Percentiles rank a stretch among this genome's conserved stretches.
phyloP scores from a whole-genome alignment of 2,329 filamentous ascomycete genomes.

The Colletotrichum phormii region DNA sequence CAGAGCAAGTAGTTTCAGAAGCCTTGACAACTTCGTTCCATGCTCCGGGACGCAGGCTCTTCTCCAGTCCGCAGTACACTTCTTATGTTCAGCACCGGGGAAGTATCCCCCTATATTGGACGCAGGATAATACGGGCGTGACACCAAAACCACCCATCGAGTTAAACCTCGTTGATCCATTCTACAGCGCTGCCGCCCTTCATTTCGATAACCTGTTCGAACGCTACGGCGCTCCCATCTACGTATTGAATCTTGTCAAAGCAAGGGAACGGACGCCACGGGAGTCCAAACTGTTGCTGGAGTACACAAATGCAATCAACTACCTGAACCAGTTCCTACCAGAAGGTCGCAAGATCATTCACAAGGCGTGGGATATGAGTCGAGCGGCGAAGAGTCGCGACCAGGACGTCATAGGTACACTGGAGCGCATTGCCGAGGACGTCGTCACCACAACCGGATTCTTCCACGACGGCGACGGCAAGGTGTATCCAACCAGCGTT shows the following conservation, averaged over 20 bases:
- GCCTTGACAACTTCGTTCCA: conserved; percentile 96
- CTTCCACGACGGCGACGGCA: conserved; percentile 89
- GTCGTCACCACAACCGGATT: conserved; percentile 89
- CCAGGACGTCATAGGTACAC: conserved; percentile 91
- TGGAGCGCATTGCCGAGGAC: conserved; percentile 90
- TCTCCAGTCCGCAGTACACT: conserved; percentile 90
- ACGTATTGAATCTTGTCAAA: conserved; percentile 92
- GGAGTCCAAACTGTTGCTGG: conserved; percentile 89
- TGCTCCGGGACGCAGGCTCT: conserved; percentile 85
- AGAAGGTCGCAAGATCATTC: conserved; percentile 84
- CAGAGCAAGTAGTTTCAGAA: conserved; percentile 97
- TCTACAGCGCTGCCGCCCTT: conserved; percentile 90
- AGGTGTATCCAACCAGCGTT: conserved; percentile 72
- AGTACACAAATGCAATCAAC: conserved; percentile 87
- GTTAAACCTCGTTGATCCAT: conserved; percentile 94
- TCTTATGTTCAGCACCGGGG: conserved; percentile 97
- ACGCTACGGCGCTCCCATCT: conserved; percentile 91
- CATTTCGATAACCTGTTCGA: conserved; percentile 97
- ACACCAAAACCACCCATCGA: conserved; percentile 97
- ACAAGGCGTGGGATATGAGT: conserved; percentile 99
- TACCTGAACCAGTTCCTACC: conserved; percentile 97
- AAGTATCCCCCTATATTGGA: conserved; percentile 97
- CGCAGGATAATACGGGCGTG: conserved; percentile 93
- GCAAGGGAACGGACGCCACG: conserved; percentile 87
- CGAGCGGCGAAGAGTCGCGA: conserved; percentile 91